phyloP scores from a whole-genome alignment of 2,329 filamentous ascomycete species.

The Sarocladium kiliense region DNA sequence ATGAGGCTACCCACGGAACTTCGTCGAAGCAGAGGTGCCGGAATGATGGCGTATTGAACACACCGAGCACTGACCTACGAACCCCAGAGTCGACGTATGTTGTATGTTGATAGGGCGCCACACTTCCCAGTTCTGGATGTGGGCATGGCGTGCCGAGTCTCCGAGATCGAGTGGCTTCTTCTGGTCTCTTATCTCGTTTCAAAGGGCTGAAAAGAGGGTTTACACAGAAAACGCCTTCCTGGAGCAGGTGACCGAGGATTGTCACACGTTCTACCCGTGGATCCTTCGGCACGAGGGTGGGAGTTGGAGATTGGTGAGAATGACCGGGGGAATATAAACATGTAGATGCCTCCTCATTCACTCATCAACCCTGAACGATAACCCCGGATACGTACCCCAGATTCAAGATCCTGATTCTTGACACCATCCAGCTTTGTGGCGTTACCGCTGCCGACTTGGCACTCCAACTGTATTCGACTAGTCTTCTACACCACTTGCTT shows the following conservation, averaged over 20 bases:
- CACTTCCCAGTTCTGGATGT: not conserved
- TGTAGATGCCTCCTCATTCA: too few species aligned
- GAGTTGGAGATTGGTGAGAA: too few species aligned
- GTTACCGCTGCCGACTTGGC: not conserved
- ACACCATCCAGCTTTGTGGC: not conserved
- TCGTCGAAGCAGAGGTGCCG: too few species aligned
- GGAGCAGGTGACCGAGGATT: not conserved
- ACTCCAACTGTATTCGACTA: not conserved
- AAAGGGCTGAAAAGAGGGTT: not conserved
- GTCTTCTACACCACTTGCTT: not conserved
- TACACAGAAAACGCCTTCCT: not conserved
- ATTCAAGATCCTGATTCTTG: too few species aligned
- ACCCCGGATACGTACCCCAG: too few species aligned
- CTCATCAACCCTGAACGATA: too few species aligned
- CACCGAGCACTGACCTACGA: too few species aligned
- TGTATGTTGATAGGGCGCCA: not conserved
- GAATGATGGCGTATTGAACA: too few species aligned
- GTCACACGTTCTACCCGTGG: not conserved
- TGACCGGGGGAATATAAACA: too few species aligned
- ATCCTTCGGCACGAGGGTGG: too few species aligned
- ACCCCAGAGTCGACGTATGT: too few species aligned
- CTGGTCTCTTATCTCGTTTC: not conserved
- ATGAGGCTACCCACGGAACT: not conserved
- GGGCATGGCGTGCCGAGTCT: not conserved
- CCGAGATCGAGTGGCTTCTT: not conserved